Conservation (phyloP, 768 basidiomycete species). For the Leccinellum albellum region DNA sequence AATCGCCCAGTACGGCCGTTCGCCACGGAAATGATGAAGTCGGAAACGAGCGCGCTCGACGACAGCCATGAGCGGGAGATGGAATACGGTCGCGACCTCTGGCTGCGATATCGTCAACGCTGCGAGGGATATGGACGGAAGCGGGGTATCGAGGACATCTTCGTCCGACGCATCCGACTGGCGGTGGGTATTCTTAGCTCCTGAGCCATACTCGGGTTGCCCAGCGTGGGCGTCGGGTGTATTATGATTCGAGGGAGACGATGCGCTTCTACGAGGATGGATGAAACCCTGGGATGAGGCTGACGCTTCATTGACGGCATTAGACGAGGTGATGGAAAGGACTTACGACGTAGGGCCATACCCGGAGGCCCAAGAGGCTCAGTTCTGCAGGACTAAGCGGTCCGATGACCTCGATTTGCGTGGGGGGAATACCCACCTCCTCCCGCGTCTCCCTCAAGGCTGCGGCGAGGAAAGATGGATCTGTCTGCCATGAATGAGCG, state of each 20-base stretch:
- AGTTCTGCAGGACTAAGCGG: constrained; percentile 58
- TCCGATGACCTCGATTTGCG: constrained; percentile 63
- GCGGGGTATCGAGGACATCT: constrained; percentile 37
- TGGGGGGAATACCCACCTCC: constrained; percentile 62
- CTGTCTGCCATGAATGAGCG: constrained; percentile 37
- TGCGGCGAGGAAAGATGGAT: constrained; percentile 48
- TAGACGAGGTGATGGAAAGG: not conserved
- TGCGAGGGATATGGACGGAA: constrained; percentile 57
- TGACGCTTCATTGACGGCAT: not conserved
- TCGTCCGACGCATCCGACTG: not conserved
- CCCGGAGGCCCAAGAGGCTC: constrained; percentile 55
- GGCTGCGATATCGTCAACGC: constrained; percentile 49
- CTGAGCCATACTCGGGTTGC: not conserved
- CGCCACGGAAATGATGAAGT: constrained; percentile 50
- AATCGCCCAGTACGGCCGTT: constrained; percentile 58
- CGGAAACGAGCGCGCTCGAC: constrained; percentile 46
- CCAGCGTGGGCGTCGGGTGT: not conserved
- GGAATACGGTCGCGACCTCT: constrained; percentile 71
- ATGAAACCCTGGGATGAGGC: constrained; percentile 37
- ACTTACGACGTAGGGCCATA: constrained; percentile 78
- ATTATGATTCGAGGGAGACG: not conserved
- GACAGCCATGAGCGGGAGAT: constrained; percentile 58
- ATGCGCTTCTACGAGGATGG: not conserved
- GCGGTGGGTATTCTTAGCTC: not conserved
- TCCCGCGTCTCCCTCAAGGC: constrained; percentile 74